Evolutionary conservation across 805 yeast species (phyloP).

Genomic region (Kodamaea nitidulidarum): DNA sequence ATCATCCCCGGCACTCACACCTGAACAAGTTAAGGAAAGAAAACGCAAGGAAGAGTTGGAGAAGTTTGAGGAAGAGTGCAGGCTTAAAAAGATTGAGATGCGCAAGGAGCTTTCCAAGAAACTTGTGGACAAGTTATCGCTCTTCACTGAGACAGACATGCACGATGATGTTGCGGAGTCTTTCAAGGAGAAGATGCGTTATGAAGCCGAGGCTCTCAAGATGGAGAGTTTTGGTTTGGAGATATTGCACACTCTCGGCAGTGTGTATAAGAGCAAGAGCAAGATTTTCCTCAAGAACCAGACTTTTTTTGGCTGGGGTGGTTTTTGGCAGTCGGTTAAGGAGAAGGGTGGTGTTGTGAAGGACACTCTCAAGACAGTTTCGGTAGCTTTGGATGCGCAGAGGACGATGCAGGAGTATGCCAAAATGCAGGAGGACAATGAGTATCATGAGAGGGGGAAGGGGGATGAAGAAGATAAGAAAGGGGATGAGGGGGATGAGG

Average conservation of each 20-base stretch:
- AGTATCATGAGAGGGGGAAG: conserved; percentile 33
- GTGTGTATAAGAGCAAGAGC: conserved; percentile 62
- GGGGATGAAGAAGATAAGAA: conserved; percentile 9
- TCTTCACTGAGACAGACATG: conserved; percentile 43
- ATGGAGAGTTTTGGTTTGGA: conserved; percentile 85
- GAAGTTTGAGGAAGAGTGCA: conserved; percentile 73
- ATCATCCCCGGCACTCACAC: conserved; percentile 14
- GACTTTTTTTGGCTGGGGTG: conserved; percentile 60
- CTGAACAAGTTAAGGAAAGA: conserved; percentile 42
- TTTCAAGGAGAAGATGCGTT: conserved; percentile 60
- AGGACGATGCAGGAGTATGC: conserved; percentile 69
- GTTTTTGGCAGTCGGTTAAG: conserved; percentile 62
- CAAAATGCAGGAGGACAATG: conserved; percentile 58
- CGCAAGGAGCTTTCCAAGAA: conserved; percentile 59
- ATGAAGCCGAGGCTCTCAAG: conserved; percentile 80
- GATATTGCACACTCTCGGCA: conserved; percentile 71
- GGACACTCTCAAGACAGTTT: conserved; percentile 67
- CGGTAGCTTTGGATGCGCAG: conserved; percentile 76
- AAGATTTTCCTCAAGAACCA: conserved; percentile 63
- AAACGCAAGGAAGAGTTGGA: conserved; percentile 51
- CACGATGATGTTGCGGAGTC: conserved; percentile 39
- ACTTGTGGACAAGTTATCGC: conserved; percentile 44
- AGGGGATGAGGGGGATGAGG: conserved; percentile 8
- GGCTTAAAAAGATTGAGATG: conserved; percentile 59
- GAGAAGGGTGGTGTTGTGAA: conserved; percentile 72